Base-by-base conservation (phyloP, 2,329 filamentous ascomycete species). In the Aaosphaeria pasadenensis region DNA sequence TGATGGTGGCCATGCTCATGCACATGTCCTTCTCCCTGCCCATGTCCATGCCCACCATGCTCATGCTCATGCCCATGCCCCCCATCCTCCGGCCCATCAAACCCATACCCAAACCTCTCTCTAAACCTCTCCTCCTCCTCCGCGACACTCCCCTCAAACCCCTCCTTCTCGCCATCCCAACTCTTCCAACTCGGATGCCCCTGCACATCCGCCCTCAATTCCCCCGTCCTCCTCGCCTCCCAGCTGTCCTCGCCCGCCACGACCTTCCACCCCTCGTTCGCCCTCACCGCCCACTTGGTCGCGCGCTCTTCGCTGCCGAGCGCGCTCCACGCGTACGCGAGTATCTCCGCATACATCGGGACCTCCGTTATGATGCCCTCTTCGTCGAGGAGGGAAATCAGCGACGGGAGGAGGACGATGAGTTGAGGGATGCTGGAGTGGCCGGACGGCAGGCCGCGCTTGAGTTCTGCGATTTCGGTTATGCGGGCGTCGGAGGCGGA, bases 261-360 rank as follows among this genome's bases (percentile, higher is more conserved):
- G 31, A 57, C 47, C 42, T 46, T 49, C 56, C 54, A 54, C 13
- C 46, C 47, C 42, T 44, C 53, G 28, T 48, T 46, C n/a, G 64
- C 62, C 39, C 55, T 49, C 0, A 53, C 55, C 6, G 58, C 66
- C 60, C 62, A 68, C 33, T 64, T 52, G 47, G 54, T 60, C 31
- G 65, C 59, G 7, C 54, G 39, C 30, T 58, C 54, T 38, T 62
- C 59, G 24, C 57, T 51, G 1, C 60, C 62, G 9, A 64, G 54
- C 17, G 53, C 53, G 33, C 56, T 62, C 52, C 57, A 69, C 17
- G 63, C 58, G 43, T 67, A 67, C 11, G 63, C 66, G 1, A 67
- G 46, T 41, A 64, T 65, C 50, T 69, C 66, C 46, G 66, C 63
- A 32, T 60, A 67, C 51, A 50, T 50, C 0, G 62, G 57, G 4